Conservation (phyloP, 2,329 filamentous ascomycete species). For the Rasamsonia emersonii region DNA sequence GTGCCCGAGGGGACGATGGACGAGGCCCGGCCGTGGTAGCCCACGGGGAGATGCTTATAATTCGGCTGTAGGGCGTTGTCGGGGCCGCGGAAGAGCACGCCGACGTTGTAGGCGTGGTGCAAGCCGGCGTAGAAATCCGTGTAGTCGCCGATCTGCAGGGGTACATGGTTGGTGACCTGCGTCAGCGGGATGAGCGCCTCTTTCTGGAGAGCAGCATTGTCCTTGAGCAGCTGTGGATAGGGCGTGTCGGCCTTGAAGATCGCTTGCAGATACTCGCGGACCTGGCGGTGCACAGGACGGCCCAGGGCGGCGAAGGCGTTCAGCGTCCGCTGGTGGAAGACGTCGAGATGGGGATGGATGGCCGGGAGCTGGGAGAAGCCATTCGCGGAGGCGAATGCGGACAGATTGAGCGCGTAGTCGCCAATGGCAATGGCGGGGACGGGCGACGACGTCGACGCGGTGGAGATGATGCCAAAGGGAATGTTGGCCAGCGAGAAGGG, state of each 20-base stretch:
- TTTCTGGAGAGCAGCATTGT: constrained; percentile 51
- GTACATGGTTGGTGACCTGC: constrained; percentile 58
- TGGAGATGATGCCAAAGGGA: constrained; percentile 74
- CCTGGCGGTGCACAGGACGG: constrained; percentile 56
- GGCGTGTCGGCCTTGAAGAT: constrained; percentile 54
- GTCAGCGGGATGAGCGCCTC: constrained; percentile 51
- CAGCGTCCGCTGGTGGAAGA: constrained; percentile 58
- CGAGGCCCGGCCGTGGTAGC: constrained; percentile 71
- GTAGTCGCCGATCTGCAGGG: constrained; percentile 73
- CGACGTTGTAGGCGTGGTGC: constrained; percentile 68
- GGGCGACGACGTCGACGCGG: constrained; percentile 45
- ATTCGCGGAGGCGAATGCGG: constrained; percentile 49
- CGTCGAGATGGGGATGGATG: constrained; percentile 49
- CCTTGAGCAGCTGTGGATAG: constrained; percentile 53
- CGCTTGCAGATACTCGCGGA: constrained; percentile 60
- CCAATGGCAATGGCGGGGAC: constrained; percentile 66
- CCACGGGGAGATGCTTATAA: constrained; percentile 72
- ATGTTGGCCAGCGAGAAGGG: constrained; percentile 73
- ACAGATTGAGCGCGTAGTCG: constrained; percentile 61
- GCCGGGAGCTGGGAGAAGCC: constrained; percentile 52
- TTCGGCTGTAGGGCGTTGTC: constrained; percentile 69
- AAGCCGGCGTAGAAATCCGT: constrained; percentile 78
- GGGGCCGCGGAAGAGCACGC: constrained; percentile 63
- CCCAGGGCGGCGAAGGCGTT: constrained; percentile 69
- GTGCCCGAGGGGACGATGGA: constrained; percentile 69